phyloP scores from a whole-genome alignment of 352 stramenopile genomes.

The Phytophthora ohioensis region DNA sequence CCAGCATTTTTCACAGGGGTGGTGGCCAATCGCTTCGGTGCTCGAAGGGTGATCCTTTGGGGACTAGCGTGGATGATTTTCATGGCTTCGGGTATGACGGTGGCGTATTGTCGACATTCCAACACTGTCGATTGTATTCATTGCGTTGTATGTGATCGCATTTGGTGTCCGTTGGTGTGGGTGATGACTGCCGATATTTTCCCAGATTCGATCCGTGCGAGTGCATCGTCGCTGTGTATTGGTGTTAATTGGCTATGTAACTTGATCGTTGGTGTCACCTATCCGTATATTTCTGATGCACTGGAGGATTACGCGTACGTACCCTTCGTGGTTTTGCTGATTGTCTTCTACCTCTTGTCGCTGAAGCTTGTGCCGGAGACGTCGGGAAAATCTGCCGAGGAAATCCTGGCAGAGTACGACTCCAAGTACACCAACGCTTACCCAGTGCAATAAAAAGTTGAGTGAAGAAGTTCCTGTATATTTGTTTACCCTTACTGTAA shows the following conservation, averaged over 20 bases:
- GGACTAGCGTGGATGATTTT: slow-evolving; percentile 17
- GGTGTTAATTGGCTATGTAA: slow-evolving; percentile 29
- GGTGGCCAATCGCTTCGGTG: slow-evolving; percentile 24
- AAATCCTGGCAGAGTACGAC: slow-evolving; percentile 28
- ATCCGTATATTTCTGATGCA: slow-evolving; percentile 27
- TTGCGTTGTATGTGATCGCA: slow-evolving; percentile 25
- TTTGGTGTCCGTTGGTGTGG: slow-evolving; percentile 23
- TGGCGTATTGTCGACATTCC: slow-evolving; percentile 15
- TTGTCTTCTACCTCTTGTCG: slow-evolving; percentile 17
- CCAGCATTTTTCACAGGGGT: slow-evolving; percentile 26
- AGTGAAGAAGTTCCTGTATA: background rate
- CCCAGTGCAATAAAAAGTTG: too few species aligned
- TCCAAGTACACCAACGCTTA: background rate
- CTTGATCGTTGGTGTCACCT: slow-evolving; percentile 26
- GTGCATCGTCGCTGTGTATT: slow-evolving; percentile 24
- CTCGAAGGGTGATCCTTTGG: slow-evolving; percentile 28
- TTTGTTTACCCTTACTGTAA: background rate
- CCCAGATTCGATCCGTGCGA: slow-evolving; percentile 22
- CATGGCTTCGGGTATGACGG: slow-evolving; percentile 23
- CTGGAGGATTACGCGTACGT: slow-evolving; percentile 27
- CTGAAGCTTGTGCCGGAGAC: slow-evolving; percentile 29
- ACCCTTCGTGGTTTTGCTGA: slow-evolving; percentile 24
- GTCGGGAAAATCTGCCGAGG: slow-evolving; percentile 27
- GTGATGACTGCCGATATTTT: slow-evolving; percentile 28
- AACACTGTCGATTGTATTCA: slow-evolving; percentile 29